These are phyloP conservation scores for Fomitopsis schrenkii DNA, from an alignment of 1,284 basidiomycete species.

Conservation along the genomic window DNA sequence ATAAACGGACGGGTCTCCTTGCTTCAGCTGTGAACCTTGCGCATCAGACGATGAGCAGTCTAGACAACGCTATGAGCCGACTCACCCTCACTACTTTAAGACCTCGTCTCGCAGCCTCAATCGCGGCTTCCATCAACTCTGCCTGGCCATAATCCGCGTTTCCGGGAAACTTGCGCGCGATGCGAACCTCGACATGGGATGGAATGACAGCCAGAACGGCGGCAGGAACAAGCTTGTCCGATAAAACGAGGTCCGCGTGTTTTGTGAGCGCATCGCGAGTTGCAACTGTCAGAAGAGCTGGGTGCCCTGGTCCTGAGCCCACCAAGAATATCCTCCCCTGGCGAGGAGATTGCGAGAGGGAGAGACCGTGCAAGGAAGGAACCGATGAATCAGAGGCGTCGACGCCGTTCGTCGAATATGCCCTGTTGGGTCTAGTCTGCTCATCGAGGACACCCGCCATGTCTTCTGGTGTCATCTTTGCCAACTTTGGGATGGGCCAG, in stretches of 20 bases:
- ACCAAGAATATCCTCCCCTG: conserved; percentile 81
- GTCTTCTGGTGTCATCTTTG: conserved; percentile 61
- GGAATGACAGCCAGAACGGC: conserved; percentile 90
- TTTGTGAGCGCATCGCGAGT: conserved; percentile 80
- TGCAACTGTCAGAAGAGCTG: conserved; percentile 85
- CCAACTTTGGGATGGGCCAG: conserved; percentile 82
- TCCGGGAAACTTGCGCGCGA: conserved; percentile 96
- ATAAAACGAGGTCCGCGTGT: conserved; percentile 82
- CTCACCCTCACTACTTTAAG: conserved; percentile 83
- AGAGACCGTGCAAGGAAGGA: conserved; percentile 24
- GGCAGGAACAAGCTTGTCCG: conserved; percentile 96
- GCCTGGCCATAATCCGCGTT: conserved; percentile 94
- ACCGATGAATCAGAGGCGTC: neutral
- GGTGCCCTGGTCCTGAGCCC: conserved; percentile 94
- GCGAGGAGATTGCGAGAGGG: conserved; percentile 27
- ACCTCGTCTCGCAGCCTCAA: conserved; percentile 77
- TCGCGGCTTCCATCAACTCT: conserved; percentile 90
- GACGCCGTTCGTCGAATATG: conserved; percentile 16
- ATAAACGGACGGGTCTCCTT: conserved; percentile 95
- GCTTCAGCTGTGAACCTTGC: conserved; percentile 69
- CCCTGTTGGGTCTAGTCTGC: conserved; percentile 19
- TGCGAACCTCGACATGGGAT: conserved; percentile 62
- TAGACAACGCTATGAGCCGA: conserved; percentile 4
- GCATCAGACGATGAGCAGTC: neutral
- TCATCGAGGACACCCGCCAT: conserved; percentile 64